Conservation (phyloP, 1,284 basidiomycete genomes). For the Sporisorium graminicola region DNA sequence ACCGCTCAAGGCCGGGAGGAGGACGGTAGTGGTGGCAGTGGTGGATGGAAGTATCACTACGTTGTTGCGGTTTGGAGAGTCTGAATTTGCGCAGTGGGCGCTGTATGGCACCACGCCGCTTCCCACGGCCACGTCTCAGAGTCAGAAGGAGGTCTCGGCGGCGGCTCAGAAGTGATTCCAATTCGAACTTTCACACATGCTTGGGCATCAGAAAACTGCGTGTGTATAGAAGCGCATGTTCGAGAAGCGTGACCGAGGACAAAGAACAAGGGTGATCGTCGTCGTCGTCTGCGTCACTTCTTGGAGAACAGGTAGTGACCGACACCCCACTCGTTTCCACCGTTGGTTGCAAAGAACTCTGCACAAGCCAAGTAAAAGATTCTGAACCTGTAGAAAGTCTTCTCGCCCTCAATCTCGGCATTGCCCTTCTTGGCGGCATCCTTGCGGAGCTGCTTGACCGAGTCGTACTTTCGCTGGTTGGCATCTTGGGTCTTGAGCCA, state of each 20-base stretch:
- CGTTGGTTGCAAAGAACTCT: conserved; percentile 79
- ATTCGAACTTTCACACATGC: not conserved
- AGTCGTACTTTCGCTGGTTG: conserved; percentile 72
- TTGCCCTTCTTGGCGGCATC: conserved; percentile 62
- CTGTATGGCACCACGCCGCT: conserved; percentile 18
- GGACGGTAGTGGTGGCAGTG: conserved; percentile 85
- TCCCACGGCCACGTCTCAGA: not conserved
- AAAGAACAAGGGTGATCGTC: not conserved
- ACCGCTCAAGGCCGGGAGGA: conserved; percentile 83
- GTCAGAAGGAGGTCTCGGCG: not conserved
- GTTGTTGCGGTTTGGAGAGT: conserved; percentile 88
- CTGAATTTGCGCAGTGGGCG: conserved; percentile 82
- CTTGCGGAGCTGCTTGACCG: conserved; percentile 32
- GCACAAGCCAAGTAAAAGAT: conserved; percentile 83
- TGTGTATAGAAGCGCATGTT: not conserved
- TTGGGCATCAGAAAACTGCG: not conserved
- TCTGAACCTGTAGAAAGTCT: conserved; percentile 78
- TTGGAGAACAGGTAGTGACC: conserved; percentile 74
- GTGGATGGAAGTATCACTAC: conserved; percentile 90
- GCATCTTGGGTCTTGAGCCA: conserved; percentile 79
- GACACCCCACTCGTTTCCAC: conserved; percentile 78
- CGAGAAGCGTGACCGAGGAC: not conserved
- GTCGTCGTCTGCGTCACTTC: conserved; percentile 16
- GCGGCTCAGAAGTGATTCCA: not conserved
- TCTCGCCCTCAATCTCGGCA: conserved; percentile 73